Evolutionary conservation across 2,329 filamentous ascomycete genomes (phyloP).

Genomic region (Aureobasidium subglaciale): DNA sequence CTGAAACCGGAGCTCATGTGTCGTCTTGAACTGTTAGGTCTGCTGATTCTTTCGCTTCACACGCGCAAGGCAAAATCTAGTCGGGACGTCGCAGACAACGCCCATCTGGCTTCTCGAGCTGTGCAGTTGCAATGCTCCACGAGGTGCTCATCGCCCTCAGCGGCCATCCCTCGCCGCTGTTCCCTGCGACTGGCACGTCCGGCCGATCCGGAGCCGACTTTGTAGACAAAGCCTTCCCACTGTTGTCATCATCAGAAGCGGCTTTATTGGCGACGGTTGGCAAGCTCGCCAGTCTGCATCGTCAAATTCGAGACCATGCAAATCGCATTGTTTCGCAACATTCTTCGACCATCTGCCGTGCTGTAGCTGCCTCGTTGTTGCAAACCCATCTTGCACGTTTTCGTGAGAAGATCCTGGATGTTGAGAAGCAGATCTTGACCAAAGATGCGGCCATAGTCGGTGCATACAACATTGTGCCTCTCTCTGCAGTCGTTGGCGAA

Average conservation of each 20-base stretch:
- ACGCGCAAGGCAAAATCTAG: slow-evolving; percentile 3
- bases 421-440: slow-evolving; percentile 70
- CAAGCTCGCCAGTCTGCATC: slow-evolving; percentile 70
- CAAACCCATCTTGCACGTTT: slow-evolving; percentile 71
- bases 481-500: slow-evolving; percentile 75
- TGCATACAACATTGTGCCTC: slow-evolving; percentile 85
- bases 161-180: slow-evolving; percentile 83
- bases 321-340: slow-evolving; percentile 63
- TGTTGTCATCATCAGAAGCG: slow-evolving; percentile 70
- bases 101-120: not conserved
- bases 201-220: slow-evolving; percentile 18
- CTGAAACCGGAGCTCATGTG: slow-evolving; percentile 9
- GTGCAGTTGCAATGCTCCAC: slow-evolving; percentile 67
- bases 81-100: not conserved
- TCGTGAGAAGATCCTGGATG: slow-evolving; percentile 73
- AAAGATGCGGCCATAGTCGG: slow-evolving; percentile 76
- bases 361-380: slow-evolving; percentile 71
- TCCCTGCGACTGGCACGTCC: slow-evolving; percentile 48
- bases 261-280: slow-evolving; percentile 72
- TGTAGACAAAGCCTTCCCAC: slow-evolving; percentile 38
- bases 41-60: slow-evolving; percentile 13
- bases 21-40: slow-evolving; percentile 11
- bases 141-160: slow-evolving; percentile 96
- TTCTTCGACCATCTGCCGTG: slow-evolving; percentile 75
- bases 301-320: slow-evolving; percentile 61